phyloP scores from a whole-genome alignment of 257 asterid species.

The Nicotiana benthamiana region DNA sequence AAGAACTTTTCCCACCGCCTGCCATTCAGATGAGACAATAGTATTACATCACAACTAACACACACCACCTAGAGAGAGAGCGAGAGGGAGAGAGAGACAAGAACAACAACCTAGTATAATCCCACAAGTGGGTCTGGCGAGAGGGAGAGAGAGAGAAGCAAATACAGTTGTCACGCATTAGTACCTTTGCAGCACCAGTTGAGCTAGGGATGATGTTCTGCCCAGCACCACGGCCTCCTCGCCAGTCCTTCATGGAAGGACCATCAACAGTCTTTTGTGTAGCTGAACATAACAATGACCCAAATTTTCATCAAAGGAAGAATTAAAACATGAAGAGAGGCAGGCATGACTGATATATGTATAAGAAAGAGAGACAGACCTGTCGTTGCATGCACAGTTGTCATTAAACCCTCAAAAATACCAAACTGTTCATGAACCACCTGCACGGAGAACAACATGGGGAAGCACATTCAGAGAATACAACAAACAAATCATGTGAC shows the following conservation, averaged over 20 bases:
- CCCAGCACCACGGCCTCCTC: constrained; percentile 99
- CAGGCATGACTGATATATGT: no score
- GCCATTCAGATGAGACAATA: no score
- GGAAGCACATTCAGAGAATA: neutral
- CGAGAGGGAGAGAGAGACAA: no score
- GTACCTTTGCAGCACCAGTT: constrained; percentile 99
- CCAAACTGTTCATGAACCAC: constrained; percentile 98
- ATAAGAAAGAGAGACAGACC: constrained; percentile 29
- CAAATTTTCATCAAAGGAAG: constrained; percentile 18
- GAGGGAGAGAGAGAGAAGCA: no score
- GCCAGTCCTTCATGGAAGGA: constrained; percentile 98
- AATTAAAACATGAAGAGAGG: neutral
- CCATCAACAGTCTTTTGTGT: constrained; percentile 99
- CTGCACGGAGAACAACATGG: constrained; percentile 39
- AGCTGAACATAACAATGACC: constrained; percentile 34
- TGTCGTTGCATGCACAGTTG: constrained; percentile 98
- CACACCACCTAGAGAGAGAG: no score
- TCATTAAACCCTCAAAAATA: constrained; percentile 87
- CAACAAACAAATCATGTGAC: neutral
- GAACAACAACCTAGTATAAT: no score
- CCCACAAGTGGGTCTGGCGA: no score
- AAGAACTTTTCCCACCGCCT: constrained; percentile 98
- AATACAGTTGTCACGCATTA: no score
- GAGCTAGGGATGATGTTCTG: constrained; percentile 99
- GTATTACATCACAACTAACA: no score